Base-by-base conservation (phyloP, 116 monocot genomes). In the Cymodocea nodosa region DNA sequence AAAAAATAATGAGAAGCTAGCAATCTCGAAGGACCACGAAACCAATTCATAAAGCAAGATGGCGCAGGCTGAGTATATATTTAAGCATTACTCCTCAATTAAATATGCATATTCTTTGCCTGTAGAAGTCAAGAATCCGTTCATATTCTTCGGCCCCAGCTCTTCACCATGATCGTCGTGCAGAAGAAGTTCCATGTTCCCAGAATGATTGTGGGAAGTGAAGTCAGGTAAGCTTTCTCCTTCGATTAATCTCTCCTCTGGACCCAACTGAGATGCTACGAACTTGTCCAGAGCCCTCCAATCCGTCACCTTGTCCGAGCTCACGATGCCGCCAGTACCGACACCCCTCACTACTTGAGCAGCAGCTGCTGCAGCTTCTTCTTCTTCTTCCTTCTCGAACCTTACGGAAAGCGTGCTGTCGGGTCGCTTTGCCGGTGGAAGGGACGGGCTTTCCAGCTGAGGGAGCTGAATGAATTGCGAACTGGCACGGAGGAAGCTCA, bases 221-320 rank as follows among this genome's bases (percentile, higher is more conserved):
- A 64, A 64, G 12, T 65, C 25, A 50, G 48, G 24, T 50, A 65
- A 22, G 14, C 50, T 25, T 19, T 65, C 51, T 14, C 50, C 49
- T n/a, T 36, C 30, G 30, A 30, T 30, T 62, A 70, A 78, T 36
- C 63, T 52, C 14, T 79, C 83, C 48, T 89, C 87, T 6, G 80
- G 87, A 63, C 94, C 83, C 76, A 94, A 70, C 75, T 94, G 94
- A 1, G 94, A 87, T 0, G 94, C 94, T 6, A 94, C 87, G 40
- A 94, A 90, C 82, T 71, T 89, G 59, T 94, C 94, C 15, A 94
- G 87, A 2, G 82, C 85, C 61, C 94, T 78, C 94, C 94, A 94
- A 50, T 94, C 94, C 0, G 87, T 90, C 18, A 83, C 82, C 52
- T 51, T 77, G 61, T 56, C 62, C n/a, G 17, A 10, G 12, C 20